These are phyloP conservation scores for Achaetomium macrosporum DNA, from an alignment of 2,329 filamentous ascomycete species.

Conservation along the genomic window DNA sequence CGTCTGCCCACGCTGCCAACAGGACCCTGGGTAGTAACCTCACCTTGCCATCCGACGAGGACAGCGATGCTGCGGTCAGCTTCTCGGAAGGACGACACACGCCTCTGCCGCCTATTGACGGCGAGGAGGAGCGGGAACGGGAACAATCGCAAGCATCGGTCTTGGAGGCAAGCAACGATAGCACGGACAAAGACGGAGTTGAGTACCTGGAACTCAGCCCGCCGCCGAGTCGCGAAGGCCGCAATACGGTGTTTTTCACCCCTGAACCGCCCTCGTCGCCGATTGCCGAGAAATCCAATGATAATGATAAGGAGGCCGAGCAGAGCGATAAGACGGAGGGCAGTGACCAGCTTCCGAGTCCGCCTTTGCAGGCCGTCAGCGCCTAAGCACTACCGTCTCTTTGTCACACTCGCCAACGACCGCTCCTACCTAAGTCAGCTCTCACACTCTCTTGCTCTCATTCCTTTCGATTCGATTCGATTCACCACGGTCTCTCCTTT, in stretches of 20 bases:
- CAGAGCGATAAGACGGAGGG: conserved; percentile 2
- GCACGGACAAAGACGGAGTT: conserved; percentile 13
- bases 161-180: conserved; percentile 7
- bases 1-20: conserved; percentile 45
- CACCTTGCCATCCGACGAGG: conserved; percentile 49
- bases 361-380: conserved; percentile 31
- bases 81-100: conserved; percentile 54
- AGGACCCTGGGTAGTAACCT: conserved; percentile 38
- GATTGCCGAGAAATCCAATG: conserved; percentile 21
- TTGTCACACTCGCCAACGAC: not conserved
- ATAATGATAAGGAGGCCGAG: conserved; percentile 13
- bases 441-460: not conserved
- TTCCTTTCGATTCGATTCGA: not conserved
- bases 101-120: conserved; percentile 48
- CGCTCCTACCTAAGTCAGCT: not conserved
- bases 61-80: conserved; percentile 55
- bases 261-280: conserved; percentile 33
- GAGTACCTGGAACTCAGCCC: conserved; percentile 25
- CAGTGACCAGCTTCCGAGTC: conserved; percentile 27
- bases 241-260: conserved; percentile 36
- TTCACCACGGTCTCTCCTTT: not conserved
- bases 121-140: conserved; percentile 27
- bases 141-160: not conserved
- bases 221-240: conserved; percentile 28
- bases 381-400: conserved; percentile 21